A percentile compares a stretch with the other conserved stretches of the same genome.
Evolutionary conservation across 805 yeast genomes (phyloP).

Genomic region (Yarrowia sp.): DNA sequence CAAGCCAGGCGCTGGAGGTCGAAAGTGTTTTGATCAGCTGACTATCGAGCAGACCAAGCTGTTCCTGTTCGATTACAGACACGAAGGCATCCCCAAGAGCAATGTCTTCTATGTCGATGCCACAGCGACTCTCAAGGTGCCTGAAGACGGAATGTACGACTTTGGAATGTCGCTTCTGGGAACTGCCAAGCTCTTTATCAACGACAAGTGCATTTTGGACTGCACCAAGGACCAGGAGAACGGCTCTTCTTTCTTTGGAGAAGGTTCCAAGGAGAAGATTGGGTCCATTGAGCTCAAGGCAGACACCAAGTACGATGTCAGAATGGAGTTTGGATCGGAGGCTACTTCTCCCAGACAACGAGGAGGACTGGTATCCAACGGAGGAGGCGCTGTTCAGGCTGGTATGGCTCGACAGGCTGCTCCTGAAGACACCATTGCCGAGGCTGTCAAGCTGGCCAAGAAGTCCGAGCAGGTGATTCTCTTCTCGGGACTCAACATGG

Average conservation of each 20-base stretch:
- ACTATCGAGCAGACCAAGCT: slow-evolving; percentile 38
- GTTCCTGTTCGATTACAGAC: slow-evolving; percentile 42
- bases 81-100: slow-evolving; percentile 5
- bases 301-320: slow-evolving; percentile 57
- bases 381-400: slow-evolving; percentile 52
- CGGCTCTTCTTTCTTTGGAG: slow-evolving; percentile 61
- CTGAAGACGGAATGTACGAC: slow-evolving; percentile 57
- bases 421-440: slow-evolving; percentile 49
- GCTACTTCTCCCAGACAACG: slow-evolving; percentile 49
- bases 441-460: slow-evolving; percentile 42
- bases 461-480: slow-evolving; percentile 61
- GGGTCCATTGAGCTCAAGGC: slow-evolving; percentile 53
- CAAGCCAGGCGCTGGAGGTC: slow-evolving; percentile 8
- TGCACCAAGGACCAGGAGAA: slow-evolving; percentile 59
- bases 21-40: slow-evolving; percentile 41
- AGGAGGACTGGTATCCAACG: slow-evolving; percentile 42
- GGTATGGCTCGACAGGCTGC: slow-evolving; percentile 50
- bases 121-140: slow-evolving; percentile 57
- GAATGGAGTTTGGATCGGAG: slow-evolving; percentile 61
- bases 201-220: slow-evolving; percentile 62
- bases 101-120: slow-evolving; percentile 54
- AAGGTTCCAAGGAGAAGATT: slow-evolving; percentile 61
- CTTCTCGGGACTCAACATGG: slow-evolving; percentile 59
- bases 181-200: slow-evolving; percentile 61
- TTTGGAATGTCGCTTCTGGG: slow-evolving; percentile 63